Evolutionary conservation across 2,329 filamentous ascomycete species (phyloP).

Genomic region (Clarireedia monteithiana): DNA sequence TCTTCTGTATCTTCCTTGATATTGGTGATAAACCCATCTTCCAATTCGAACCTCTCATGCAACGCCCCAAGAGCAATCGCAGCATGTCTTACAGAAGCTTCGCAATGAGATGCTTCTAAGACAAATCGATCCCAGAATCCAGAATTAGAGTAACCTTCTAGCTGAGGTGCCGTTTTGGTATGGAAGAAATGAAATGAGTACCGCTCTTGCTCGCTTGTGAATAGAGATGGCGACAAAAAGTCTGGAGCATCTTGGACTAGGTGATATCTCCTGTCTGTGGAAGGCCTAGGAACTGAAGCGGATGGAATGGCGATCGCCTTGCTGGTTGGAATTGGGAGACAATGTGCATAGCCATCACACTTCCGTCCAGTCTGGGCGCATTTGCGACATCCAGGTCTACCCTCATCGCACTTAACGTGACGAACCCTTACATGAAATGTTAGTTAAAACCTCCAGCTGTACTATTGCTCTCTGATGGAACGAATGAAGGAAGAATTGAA

Average conservation of each 20-base stretch:
- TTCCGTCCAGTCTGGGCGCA: slow-evolving; percentile 4
- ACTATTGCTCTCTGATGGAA: background rate
- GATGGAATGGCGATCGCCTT: background rate
- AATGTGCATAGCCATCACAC: slow-evolving; percentile 12
- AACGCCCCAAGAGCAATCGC: slow-evolving; percentile 16
- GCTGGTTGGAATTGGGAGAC: background rate
- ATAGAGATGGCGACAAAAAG: background rate
- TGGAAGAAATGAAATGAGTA: slow-evolving; percentile 52
- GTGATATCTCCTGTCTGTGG: background rate
- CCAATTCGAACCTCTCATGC: slow-evolving; percentile 14
- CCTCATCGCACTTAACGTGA: slow-evolving; percentile 13
- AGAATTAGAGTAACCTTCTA: slow-evolving; percentile 58
- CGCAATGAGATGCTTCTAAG: slow-evolving; percentile 49
- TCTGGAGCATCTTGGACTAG: background rate
- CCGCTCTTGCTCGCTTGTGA: slow-evolving; percentile 5
- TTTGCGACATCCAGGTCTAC: slow-evolving; percentile 7
- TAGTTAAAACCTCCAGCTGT: background rate
- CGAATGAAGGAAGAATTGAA: background rate
- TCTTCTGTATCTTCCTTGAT: background rate
- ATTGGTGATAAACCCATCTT: background rate
- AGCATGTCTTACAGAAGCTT: slow-evolving; percentile 17
- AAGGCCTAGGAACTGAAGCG: background rate
- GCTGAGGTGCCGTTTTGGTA: slow-evolving; percentile 48
- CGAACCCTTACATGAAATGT: slow-evolving; percentile 8
- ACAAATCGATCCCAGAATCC: slow-evolving; percentile 56